Evolutionary conservation across 1,284 basidiomycete species (phyloP), one percentile per base, ranked within the genome.

Genomic region (Cutaneotrichosporon sp.): DNA sequence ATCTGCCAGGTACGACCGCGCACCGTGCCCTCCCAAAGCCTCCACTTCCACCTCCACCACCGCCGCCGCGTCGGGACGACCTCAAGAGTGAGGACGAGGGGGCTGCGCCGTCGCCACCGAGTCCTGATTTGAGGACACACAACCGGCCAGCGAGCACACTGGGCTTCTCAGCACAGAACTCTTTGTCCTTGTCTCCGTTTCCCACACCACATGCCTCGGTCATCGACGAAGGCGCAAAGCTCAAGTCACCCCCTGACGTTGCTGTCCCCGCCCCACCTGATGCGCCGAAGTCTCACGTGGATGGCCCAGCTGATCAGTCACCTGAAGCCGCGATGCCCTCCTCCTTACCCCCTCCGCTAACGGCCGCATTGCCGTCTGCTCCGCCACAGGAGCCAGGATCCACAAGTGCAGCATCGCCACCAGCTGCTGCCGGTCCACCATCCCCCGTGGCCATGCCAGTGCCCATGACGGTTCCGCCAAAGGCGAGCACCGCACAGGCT

Each of bases 131-230:
- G 27, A 19, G 29, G 19, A 19, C 3, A 29, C 42, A 44, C 19
- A 19, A 60, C 38, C 52, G 65, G 19, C 63, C 63, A 2, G 61
- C 65, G 4, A 66, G 65, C 52, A 57, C 60, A 27, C 61, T 63
- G 10, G 45, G 46, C 16, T 46, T 50, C 16, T 34, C 55, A 7
- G 39, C 49, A 17, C 31, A 44, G 17, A 17, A 26, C 20, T n/a
- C 49, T 4, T 29, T 19, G n/a, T 5, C 22, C 4, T 26, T 43
- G 4, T 33, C 39, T 12, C 37, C 45, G 3, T 26, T 8, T 26
- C n/a, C 14, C 8, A 34, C 22, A 31, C 47, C 35, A n/a, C 45
- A 24, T 6, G 33, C 35, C 3, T 33, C 47, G 10, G 25, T 32
- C 19, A 31, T 22, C 26, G 26, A 27, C 48, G 35, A 19, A 17